Base-by-base conservation (phyloP, 345 rosid genomes). In the Mangifera indica region DNA sequence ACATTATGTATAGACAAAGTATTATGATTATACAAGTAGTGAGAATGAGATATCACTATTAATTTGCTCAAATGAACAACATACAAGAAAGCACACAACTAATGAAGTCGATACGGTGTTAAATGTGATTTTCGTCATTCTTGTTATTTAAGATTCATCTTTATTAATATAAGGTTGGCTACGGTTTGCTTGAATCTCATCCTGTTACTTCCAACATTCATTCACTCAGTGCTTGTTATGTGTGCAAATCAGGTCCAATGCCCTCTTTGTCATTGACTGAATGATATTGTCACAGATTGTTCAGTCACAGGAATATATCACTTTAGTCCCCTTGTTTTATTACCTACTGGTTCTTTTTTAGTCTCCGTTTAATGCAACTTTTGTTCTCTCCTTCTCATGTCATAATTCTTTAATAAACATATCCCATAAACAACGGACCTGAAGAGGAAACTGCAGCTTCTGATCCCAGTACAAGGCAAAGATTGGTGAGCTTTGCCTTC, bases 401-500 rank as follows among this genome's bases (percentile, higher is more conserved):
- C 34, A 59, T 64, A 44, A 1, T 53, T 21, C 0, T 8, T 32
- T 49, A 40, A 26, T 71, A 8, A 10, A 24, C 52, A 52, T 25
- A 18, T 26, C 14, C 29, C 6, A 53, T 54, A 48, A 66, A 60
- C 45, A n/a, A 74, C 79, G 2, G 56, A 92, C 98, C 98, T 92
- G 96, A 76, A 95, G 92, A 70, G 90, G 86, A 72, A 90, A 87
- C 73, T 88, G 93, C 61, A 81, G 70, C 82, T 89, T 95, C 88
- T 87, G 91, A 67, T 92, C 96, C 99, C 99, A 95, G 79, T 88
- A 92, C 77, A 95, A 78, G 74, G 92, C 93, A 77, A 92, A 87
- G 10, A 86, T 63, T 10, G 98, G 91, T 25, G 87, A 87, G 77
- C 77, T 84, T 76, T 88, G 93, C 77, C 74, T 90, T 68, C 92